Conservation (phyloP, 1,139 yeast genomes). For the Yamadazyma songkhlaensis region DNA sequence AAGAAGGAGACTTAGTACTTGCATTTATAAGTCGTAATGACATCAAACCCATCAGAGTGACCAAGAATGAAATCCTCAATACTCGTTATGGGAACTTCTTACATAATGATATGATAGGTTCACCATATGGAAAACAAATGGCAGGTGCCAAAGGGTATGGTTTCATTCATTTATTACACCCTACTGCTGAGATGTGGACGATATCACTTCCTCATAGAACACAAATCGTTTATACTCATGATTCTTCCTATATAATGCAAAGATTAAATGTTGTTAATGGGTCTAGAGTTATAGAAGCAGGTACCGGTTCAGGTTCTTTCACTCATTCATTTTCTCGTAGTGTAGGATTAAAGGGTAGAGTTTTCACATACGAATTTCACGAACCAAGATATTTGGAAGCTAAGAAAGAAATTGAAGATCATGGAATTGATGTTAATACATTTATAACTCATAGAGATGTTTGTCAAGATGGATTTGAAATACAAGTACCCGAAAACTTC, state of each 20-base stretch:
- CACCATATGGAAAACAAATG: slow-evolving; percentile 81
- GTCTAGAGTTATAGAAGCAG: slow-evolving; percentile 87
- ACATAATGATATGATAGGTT: slow-evolving; percentile 79
- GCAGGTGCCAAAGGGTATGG: slow-evolving; percentile 79
- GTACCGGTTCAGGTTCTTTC: slow-evolving; percentile 96
- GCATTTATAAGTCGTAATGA: slow-evolving; percentile 82
- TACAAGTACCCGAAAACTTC: slow-evolving; percentile 38
- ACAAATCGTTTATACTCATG: slow-evolving; percentile 96
- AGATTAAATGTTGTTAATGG: slow-evolving; percentile 73
- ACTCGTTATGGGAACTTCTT: slow-evolving; percentile 89
- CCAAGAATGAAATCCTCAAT: slow-evolving; percentile 59
- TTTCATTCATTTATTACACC: slow-evolving; percentile 82
- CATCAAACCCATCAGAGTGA: slow-evolving; percentile 70
- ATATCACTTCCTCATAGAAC: slow-evolving; percentile 93
- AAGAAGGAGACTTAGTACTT: slow-evolving; percentile 82
- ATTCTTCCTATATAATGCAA: slow-evolving; percentile 86
- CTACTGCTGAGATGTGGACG: slow-evolving; percentile 96
- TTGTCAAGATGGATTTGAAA: slow-evolving; percentile 77
- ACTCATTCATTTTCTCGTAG: slow-evolving; percentile 91
- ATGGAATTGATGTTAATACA: slow-evolving; percentile 54
- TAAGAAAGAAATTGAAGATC: slow-evolving; percentile 66
- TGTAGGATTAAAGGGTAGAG: slow-evolving; percentile 56
- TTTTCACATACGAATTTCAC: slow-evolving; percentile 90
- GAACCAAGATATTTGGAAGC: slow-evolving; percentile 82
- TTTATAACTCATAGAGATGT: slow-evolving; percentile 88